Base-by-base conservation (phyloP, 768 basidiomycete species). In the Amanita jacksonii region DNA sequence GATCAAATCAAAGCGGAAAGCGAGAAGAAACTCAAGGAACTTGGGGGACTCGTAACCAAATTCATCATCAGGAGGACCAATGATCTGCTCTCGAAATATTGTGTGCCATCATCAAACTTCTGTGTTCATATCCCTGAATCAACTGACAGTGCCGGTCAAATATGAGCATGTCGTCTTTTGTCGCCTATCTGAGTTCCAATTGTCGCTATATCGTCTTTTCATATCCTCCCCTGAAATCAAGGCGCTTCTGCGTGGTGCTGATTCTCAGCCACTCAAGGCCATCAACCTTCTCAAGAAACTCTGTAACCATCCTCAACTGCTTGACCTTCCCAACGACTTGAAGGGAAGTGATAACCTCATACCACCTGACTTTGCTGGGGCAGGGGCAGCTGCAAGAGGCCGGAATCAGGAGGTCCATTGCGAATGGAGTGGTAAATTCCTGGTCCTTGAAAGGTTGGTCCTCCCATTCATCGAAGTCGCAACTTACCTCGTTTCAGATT, bases 81-180 rank as follows among this genome's bases (percentile, higher is more conserved):
- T 56, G 92, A 96, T 55, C 64, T 97, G 16, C 68, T 97, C 32
- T 93, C 91, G 9, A 97, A 97, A 68, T 97, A 97, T 55, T 62
- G 92, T 93, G 49, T 51, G 89, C 77, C 12, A 33, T 3, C 9
- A 8, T 41, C 8, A 22, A 30, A 19, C 43, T 37, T 34, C n/a
- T 20, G 43, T 15, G 9, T 15, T 33, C n/a, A 35, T 12, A 34
- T 52, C 13, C 16, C 3, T 47, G 37, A 30, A 13, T 48, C 45
- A 37, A 51, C 44, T 45, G 27, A 50, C 34, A 22, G 44, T 99
- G 22, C 96, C 96, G 7, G 90, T 99, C 65, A 99, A 99, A 62
- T 98, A 98, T 65, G 96, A 98, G 60, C 91, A 97, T 48, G 86
- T 97, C 49, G 92, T 97, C 0, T 97, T 96, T 63, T 97, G 92